Evolutionary conservation across 148 eudicot genomes (phyloP).

Genomic region (Suaeda aralocaspica): DNA sequence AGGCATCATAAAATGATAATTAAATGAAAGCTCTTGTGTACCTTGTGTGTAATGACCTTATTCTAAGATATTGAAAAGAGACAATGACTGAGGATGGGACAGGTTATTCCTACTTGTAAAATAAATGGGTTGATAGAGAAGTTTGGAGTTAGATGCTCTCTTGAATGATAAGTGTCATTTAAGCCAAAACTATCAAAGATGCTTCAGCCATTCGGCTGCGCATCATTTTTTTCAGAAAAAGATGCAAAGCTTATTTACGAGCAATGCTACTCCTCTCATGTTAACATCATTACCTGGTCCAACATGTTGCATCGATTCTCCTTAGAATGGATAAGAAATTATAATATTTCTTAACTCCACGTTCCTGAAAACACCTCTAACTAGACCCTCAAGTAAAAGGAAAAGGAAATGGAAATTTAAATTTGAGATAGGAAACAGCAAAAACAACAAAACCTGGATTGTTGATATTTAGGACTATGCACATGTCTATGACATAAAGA

Average conservation of each 20-base stretch:
- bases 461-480: background rate
- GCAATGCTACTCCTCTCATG: constrained; percentile 24
- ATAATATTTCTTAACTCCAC: constrained; percentile 1
- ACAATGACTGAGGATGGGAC: constrained; percentile 16
- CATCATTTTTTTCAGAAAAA: constrained; percentile 21
- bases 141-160: constrained; percentile 24
- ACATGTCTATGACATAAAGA: background rate
- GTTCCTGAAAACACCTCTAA: background rate
- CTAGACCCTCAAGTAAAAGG: background rate
- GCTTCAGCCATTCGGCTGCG: constrained; percentile 15
- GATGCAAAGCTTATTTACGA: constrained; percentile 33
- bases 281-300: constrained; percentile 29
- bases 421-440: background rate
- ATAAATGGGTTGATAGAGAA: constrained; percentile 24
- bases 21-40: background rate
- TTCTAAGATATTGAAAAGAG: constrained; percentile 6
- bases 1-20: background rate
- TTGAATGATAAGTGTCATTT: constrained; percentile 23
- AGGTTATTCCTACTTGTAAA: constrained; percentile 20
- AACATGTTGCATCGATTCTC: constrained; percentile 26
- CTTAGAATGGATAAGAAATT: background rate
- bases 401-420: background rate
- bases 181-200: constrained; percentile 16
- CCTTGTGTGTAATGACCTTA: constrained; percentile 3
- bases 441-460: background rate